Evolutionary conservation across 768 basidiomycete genomes (phyloP).

Genomic region (Rhizopogon vulgaris): DNA sequence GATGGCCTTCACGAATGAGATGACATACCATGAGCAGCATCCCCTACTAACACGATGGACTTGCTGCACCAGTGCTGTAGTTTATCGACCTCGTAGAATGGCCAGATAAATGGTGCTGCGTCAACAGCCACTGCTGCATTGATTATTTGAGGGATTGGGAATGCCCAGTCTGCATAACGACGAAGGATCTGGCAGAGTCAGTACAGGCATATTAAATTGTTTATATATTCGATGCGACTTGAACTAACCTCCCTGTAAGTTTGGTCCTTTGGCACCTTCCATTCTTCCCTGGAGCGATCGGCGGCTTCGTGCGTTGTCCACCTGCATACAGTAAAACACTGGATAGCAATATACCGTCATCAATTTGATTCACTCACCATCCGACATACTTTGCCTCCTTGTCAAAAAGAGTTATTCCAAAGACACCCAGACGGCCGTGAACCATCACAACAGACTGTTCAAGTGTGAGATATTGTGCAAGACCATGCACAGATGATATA

Average conservation of each 20-base stretch:
- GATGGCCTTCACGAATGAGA: not conserved
- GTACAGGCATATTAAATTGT: not conserved
- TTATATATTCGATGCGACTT: not conserved
- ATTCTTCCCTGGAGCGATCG: constrained; percentile 21
- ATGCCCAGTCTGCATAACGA: constrained; percentile 22
- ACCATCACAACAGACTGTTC: constrained; percentile 24
- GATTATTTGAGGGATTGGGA: constrained; percentile 22
- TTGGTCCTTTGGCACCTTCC: constrained; percentile 19
- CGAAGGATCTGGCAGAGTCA: constrained; percentile 13
- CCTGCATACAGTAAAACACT: constrained; percentile 9
- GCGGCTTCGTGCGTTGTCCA: constrained; percentile 24
- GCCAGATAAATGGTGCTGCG: constrained; percentile 19
- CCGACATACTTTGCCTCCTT: constrained; percentile 16
- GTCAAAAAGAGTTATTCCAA: constrained; percentile 23
- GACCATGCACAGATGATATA: constrained; percentile 15
- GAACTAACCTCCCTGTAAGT: constrained; percentile 12
- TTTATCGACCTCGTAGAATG: constrained; percentile 19
- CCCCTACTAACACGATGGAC: constrained; percentile 23
- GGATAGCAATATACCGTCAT: not conserved
- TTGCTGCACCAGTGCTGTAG: constrained; percentile 19
- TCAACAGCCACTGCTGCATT: constrained; percentile 12
- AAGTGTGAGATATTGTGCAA: constrained; percentile 12
- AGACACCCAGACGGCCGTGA: constrained; percentile 19
- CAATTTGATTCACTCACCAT: constrained; percentile 12
- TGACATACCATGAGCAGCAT: constrained; percentile 25